These are phyloP conservation scores for Aspergillus baeticus DNA, from an alignment of 495 filamentous ascomycete genomes.

Conservation along the genomic window DNA sequence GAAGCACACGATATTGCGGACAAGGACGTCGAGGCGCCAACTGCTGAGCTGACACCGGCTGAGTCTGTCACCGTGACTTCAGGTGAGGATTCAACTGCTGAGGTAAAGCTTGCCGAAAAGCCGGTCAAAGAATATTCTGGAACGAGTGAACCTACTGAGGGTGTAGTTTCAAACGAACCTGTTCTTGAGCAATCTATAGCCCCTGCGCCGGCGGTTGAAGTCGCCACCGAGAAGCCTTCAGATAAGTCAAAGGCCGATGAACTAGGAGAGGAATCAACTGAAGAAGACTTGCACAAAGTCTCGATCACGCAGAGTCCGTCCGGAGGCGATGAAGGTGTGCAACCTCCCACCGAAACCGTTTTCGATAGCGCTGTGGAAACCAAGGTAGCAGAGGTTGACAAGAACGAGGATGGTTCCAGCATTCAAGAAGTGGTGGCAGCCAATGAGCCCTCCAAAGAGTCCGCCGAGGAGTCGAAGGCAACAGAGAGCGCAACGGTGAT, in stretches of 20 bases:
- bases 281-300: conserved; percentile 15
- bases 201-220: neutral
- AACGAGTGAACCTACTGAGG: neutral
- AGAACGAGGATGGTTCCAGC: neutral
- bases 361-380: neutral
- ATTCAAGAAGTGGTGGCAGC: neutral
- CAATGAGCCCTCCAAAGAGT: neutral
- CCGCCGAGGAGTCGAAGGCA: neutral
- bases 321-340: conserved; percentile 3
- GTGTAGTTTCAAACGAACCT: conserved; percentile 10
- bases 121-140: neutral
- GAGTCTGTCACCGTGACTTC: neutral
- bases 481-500: neutral
- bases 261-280: conserved; percentile 13
- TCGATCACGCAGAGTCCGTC: neutral
- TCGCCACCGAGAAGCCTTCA: conserved; percentile 10
- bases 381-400: neutral
- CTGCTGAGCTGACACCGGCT: conserved; percentile 6
- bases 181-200: conserved; percentile 2
- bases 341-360: neutral
- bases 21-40: conserved; percentile 3
- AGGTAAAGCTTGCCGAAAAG: conserved; percentile 15
- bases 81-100: conserved; percentile 12
- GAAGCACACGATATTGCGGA: conserved; percentile 14
- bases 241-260: conserved; percentile 3